A percentile compares a stretch with the other conserved stretches of the same genome.
Conservation (phyloP, 2,329 filamentous ascomycete genomes). For the Talaromyces sp. region DNA sequence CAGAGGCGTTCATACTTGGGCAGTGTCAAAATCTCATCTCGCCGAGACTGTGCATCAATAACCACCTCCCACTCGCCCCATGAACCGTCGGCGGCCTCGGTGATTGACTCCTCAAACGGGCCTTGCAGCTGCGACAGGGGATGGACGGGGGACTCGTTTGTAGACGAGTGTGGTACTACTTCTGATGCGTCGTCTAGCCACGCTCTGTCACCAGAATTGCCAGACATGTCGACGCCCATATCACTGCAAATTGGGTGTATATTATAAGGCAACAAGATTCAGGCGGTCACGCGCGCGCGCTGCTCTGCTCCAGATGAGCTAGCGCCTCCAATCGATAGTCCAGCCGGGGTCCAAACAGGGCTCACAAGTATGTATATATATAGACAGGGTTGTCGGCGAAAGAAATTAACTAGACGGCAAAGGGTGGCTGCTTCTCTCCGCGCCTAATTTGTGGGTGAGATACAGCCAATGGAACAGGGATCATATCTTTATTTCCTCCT, state of each 20-base stretch:
- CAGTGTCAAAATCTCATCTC: conserved; percentile 63
- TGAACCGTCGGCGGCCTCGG: conserved; percentile 27
- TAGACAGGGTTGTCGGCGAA: background rate
- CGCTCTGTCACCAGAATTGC: conserved; percentile 11
- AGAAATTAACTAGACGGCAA: background rate
- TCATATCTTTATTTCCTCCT: background rate
- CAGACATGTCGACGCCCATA: conserved; percentile 6
- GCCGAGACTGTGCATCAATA: conserved; percentile 45
- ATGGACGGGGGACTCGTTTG: conserved; percentile 27
- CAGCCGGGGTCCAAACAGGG: background rate
- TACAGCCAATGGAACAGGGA: background rate
- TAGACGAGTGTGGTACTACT: background rate
- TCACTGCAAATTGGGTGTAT: background rate
- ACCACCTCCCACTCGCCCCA: conserved; percentile 25
- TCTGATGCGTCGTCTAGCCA: conserved; percentile 8
- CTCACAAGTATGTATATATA: background rate
- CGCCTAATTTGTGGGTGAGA: background rate
- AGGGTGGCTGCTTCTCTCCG: background rate
- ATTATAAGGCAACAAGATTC: background rate
- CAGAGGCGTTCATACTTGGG: conserved; percentile 65
- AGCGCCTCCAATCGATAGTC: background rate
- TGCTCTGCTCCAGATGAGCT: background rate
- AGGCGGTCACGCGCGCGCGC: background rate
- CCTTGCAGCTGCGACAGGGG: conserved; percentile 40
- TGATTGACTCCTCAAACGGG: conserved; percentile 42